Conservation (phyloP, 2,329 filamentous ascomycete species). For the Phialophora chinensis region DNA sequence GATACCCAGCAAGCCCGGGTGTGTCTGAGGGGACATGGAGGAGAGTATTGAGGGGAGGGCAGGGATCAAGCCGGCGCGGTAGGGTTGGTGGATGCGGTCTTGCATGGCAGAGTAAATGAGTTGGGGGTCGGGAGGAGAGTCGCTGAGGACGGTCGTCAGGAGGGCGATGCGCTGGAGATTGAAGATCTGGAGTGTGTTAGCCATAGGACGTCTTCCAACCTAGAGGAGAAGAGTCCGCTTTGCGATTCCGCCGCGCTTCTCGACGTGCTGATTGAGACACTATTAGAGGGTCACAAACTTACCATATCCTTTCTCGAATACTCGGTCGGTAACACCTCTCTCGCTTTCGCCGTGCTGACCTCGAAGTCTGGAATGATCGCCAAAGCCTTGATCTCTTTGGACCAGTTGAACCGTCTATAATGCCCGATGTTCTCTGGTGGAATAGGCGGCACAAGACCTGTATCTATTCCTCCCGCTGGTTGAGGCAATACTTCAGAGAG, state of each 20-base stretch:
- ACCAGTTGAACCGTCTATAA: slow-evolving; percentile 95
- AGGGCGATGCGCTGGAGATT: slow-evolving; percentile 94
- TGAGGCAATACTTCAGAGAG: slow-evolving; percentile 90
- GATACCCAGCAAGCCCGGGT: slow-evolving; percentile 88
- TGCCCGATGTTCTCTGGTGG: slow-evolving; percentile 94
- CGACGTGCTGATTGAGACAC: background rate
- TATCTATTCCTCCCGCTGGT: slow-evolving; percentile 89
- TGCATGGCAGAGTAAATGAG: slow-evolving; percentile 99
- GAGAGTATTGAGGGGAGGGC: slow-evolving; percentile 88
- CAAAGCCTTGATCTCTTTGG: slow-evolving; percentile 92
- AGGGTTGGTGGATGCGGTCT: slow-evolving; percentile 96
- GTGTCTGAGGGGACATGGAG: slow-evolving; percentile 84
- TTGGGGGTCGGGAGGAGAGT: slow-evolving; percentile 86
- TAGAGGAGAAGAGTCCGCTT: background rate
- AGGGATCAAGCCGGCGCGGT: slow-evolving; percentile 88
- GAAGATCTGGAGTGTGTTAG: slow-evolving; percentile 60
- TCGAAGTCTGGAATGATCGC: slow-evolving; percentile 96
- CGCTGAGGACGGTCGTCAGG: slow-evolving; percentile 84
- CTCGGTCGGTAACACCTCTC: slow-evolving; percentile 78
- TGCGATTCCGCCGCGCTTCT: background rate
- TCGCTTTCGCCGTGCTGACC: slow-evolving; percentile 89
- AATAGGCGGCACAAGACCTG: slow-evolving; percentile 81
- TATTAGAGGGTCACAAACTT: slow-evolving; percentile 45
- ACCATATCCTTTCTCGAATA: slow-evolving; percentile 86
- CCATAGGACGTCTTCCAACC: background rate